Evolutionary conservation across 1,139 yeast species (phyloP).

Genomic region (Protomyces lactucae-debilis): DNA sequence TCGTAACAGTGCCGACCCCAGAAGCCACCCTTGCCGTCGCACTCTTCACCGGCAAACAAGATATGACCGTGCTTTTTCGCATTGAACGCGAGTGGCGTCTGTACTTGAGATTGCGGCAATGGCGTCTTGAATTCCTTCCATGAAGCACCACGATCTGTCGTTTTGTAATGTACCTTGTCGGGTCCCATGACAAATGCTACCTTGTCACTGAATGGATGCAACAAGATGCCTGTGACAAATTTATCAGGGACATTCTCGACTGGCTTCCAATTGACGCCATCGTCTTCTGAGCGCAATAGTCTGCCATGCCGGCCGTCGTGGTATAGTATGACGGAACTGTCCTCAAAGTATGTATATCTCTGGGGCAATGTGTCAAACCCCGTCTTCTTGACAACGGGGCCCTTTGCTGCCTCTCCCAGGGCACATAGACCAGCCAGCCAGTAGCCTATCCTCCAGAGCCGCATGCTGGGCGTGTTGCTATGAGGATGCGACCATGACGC

Average conservation of each 20-base stretch:
- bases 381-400: slow-evolving; percentile 27
- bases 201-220: slow-evolving; percentile 47
- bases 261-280: slow-evolving; percentile 54
- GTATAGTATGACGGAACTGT: slow-evolving; percentile 41
- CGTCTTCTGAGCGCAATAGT: slow-evolving; percentile 50
- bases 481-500: neutral
- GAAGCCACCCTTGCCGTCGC: slow-evolving; percentile 38
- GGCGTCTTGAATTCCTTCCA: slow-evolving; percentile 50
- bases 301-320: slow-evolving; percentile 38
- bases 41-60: slow-evolving; percentile 43
- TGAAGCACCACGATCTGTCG: slow-evolving; percentile 54
- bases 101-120: slow-evolving; percentile 34
- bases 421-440: neutral
- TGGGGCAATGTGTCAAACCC: slow-evolving; percentile 31
- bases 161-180: slow-evolving; percentile 47
- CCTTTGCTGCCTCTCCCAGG: slow-evolving; percentile 12
- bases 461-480: neutral
- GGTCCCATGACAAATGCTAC: slow-evolving; percentile 51
- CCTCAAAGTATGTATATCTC: slow-evolving; percentile 33
- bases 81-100: slow-evolving; percentile 42
- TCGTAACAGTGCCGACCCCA: slow-evolving; percentile 40
- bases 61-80: slow-evolving; percentile 44
- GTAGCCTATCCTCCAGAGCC: neutral
- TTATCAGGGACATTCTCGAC: slow-evolving; percentile 39
- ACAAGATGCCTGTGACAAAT: slow-evolving; percentile 40